Evolutionary conservation across 2,329 filamentous ascomycete species (phyloP).

Genomic region (Paraconiothyrium brasiliense): DNA sequence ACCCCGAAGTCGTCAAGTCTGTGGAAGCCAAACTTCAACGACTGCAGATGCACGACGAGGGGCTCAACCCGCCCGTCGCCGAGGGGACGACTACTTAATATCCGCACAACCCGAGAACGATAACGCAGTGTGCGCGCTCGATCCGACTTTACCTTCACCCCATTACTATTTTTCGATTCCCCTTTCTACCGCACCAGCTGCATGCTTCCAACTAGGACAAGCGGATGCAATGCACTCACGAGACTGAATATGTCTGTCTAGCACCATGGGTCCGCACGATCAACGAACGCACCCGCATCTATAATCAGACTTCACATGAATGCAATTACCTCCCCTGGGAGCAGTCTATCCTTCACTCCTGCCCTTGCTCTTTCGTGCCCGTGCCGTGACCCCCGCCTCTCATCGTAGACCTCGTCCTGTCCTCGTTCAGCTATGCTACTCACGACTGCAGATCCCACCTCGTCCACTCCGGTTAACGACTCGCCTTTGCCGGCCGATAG

Average conservation of each 20-base stretch:
- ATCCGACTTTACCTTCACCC: slow-evolving; percentile 13
- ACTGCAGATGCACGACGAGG: slow-evolving; percentile 39
- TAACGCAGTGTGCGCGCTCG: neutral
- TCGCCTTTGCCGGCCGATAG: too few species aligned
- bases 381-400: too few species aligned
- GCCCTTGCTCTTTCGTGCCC: too few species aligned
- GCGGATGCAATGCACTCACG: neutral
- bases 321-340: too few species aligned
- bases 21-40: slow-evolving; percentile 64
- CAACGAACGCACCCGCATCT: too few species aligned
- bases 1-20: slow-evolving; percentile 67
- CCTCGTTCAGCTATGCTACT: too few species aligned
- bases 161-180: slow-evolving; percentile 17
- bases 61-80: slow-evolving; percentile 1
- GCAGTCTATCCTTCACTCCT: too few species aligned
- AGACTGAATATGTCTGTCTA: neutral
- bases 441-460: too few species aligned
- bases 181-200: slow-evolving; percentile 7
- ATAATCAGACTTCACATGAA: too few species aligned
- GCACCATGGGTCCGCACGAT: too few species aligned
- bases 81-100: slow-evolving; percentile 16
- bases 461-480: too few species aligned
- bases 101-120: neutral
- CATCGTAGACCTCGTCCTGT: too few species aligned
- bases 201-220: slow-evolving; percentile 2